Evolutionary conservation across 129 eudicot genomes (phyloP), one percentile per base, ranked within the genome.

Genomic region (Centrapalus pauciflorus): DNA sequence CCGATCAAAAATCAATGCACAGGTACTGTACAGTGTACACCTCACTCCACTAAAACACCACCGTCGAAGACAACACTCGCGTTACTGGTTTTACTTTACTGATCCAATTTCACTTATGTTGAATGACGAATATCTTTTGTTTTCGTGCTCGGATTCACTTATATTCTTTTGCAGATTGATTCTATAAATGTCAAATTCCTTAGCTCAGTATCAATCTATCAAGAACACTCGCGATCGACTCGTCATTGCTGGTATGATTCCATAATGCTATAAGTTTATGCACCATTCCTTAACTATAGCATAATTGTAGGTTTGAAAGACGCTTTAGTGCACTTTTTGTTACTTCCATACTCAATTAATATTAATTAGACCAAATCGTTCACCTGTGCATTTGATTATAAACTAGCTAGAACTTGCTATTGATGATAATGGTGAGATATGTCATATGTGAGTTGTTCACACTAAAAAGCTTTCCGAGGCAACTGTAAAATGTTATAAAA

Each of bases 171-270:
- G 19, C 76, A 52, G 81, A 85, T 79, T 70, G 63, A 24, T 69
- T 40, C 3, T 11, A 46, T 56, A 66, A 14, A 87, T 90, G 97
- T 90, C 90, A 13, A 83, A 80, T 74, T 83, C 77, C 70, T 79
- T 92, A 80, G 85, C 98, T 60, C 96, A 85, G 81, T 88, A 85
- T 52, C 95, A 88, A 72, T 77, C 87, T 0, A 83, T 88, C 61
- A 92, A 92, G 51, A 57, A 51, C 69, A 28, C 89, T 10, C 59
- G 73, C 81, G 89, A 88, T 71, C 91, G 65, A 83, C 34, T 88
- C 77, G 85, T 92, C 48, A 61, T 92, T 40, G 96, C 98, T 7
- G 96, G 98, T 91, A 79, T 40, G 24, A 21, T 35, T 55, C 66
- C n/a, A n/a, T n/a, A n/a, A n/a, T n/a, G n/a, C n/a, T n/a, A 64